phyloP scores from a whole-genome alignment of 176 grass and related monocot genomes.

The Lolium rigidum region DNA sequence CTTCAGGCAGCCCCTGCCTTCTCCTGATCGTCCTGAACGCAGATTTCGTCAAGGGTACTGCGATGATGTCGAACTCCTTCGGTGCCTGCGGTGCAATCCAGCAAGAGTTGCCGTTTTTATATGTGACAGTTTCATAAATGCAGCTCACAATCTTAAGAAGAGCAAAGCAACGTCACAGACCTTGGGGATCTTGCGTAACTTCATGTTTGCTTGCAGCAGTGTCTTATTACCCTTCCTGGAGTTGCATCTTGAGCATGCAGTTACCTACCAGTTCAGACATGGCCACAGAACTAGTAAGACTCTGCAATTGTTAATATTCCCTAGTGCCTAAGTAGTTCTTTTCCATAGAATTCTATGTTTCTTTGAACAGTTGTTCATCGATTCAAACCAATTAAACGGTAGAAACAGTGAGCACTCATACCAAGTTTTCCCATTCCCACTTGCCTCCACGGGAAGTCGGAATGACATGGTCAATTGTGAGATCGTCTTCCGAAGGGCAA shows the following conservation, averaged over 20 bases:
- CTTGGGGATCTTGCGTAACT: conserved; percentile 72
- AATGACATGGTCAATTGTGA: conserved; percentile 96
- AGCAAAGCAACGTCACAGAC: conserved; percentile 30
- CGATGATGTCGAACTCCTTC: conserved; percentile 79
- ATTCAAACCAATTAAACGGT: not conserved
- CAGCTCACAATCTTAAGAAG: not conserved
- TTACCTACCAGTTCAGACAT: conserved; percentile 64
- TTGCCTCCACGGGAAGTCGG: conserved; percentile 81
- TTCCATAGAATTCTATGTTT: not conserved
- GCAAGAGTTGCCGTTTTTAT: not conserved
- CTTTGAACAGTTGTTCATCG: not conserved
- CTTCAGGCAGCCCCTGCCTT: conserved; percentile 76
- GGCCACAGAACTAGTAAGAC: not conserved
- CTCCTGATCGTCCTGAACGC: conserved; percentile 72
- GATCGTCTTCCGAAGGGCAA: conserved; percentile 74
- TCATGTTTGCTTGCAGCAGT: conserved; percentile 80
- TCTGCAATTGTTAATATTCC: not conserved
- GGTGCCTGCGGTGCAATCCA: conserved; percentile 62
- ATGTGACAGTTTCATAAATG: not conserved
- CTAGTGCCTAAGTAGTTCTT: not conserved
- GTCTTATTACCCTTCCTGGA: conserved; percentile 91
- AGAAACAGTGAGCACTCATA: conserved; percentile 11
- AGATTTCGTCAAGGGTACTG: conserved; percentile 72
- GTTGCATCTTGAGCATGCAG: conserved; percentile 90
- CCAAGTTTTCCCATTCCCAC: conserved; percentile 99